Conservation (phyloP, 768 basidiomycete species). For the Dioszegia crocea region DNA sequence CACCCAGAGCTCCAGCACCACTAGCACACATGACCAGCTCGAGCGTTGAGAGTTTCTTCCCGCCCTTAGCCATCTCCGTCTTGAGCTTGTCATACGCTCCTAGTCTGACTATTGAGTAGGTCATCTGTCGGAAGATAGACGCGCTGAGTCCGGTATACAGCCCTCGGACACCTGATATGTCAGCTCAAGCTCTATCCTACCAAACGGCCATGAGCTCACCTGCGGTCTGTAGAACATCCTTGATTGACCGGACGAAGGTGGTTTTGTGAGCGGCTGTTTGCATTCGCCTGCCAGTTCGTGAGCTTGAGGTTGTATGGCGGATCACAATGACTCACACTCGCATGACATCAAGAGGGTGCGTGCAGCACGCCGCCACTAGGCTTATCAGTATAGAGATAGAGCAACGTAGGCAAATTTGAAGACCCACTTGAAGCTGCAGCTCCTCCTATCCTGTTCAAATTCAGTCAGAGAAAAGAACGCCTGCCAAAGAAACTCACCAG, state of each 20-base stretch:
- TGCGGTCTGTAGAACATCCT: conserved; percentile 20
- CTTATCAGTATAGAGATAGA: not conserved
- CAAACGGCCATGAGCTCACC: conserved; percentile 13
- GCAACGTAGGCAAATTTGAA: not conserved
- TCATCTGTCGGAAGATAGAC: conserved; percentile 44
- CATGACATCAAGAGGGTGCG: conserved; percentile 44
- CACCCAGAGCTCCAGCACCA: conserved; percentile 44
- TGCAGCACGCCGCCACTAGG: conserved; percentile 45
- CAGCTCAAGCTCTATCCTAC: not conserved
- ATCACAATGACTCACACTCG: conserved; percentile 30
- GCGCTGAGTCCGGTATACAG: conserved; percentile 47
- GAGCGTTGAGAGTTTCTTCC: conserved; percentile 17
- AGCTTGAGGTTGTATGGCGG: not conserved
- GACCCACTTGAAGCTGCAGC: conserved; percentile 39
- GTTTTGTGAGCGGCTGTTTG: conserved; percentile 35
- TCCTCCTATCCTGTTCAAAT: conserved; percentile 19
- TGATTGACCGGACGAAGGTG: conserved; percentile 26
- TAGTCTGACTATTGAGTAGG: conserved; percentile 39
- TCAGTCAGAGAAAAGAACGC: too few species aligned
- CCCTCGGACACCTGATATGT: conserved; percentile 35
- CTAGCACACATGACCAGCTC: conserved; percentile 40
- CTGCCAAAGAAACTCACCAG: conserved; percentile 36
- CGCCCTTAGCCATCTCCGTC: conserved; percentile 24
- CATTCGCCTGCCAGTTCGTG: conserved; percentile 28
- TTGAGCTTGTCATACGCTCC: conserved; percentile 48